Conservation (phyloP, 2,329 filamentous ascomycete species). For the Eurotiales sp. region DNA sequence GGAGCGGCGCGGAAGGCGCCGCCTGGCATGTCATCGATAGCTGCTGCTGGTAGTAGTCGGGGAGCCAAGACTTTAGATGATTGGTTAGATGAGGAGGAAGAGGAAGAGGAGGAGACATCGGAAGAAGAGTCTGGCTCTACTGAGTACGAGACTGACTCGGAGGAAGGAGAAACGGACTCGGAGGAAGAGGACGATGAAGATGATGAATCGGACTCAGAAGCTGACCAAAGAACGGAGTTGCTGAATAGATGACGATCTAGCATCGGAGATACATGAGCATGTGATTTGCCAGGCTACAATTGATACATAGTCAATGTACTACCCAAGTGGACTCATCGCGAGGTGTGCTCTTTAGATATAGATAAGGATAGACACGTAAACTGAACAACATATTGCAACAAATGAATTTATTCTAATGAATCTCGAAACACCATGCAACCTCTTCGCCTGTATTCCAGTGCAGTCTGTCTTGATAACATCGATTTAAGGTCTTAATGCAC, state of each 20-base stretch:
- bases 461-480: not conserved
- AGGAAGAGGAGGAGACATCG: constrained; percentile 51
- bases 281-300: too few species aligned
- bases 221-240: constrained; percentile 22
- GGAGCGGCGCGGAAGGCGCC: constrained; percentile 20
- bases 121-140: constrained; percentile 40
- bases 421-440: not conserved
- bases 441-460: not conserved
- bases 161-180: constrained; percentile 33
- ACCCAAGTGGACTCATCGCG: too few species aligned
- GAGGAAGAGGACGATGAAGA: constrained; percentile 38
- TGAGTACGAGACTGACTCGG: constrained; percentile 44
- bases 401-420: not conserved
- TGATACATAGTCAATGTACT: too few species aligned
- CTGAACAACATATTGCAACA: not conserved
- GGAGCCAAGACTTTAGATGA: constrained; percentile 75
- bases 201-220: constrained; percentile 38
- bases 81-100: constrained; percentile 68
- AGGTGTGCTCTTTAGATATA: too few species aligned
- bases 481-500: not conserved
- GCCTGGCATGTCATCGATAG: constrained; percentile 19
- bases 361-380: too few species aligned
- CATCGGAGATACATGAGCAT: too few species aligned
- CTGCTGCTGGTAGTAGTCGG: constrained; percentile 44
- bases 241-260: constrained; percentile 35